Evolutionary conservation across 192 early-diverging fungal species (phyloP), one percentile per base, ranked within the genome.

Genomic region (Coemansia sp.): DNA sequence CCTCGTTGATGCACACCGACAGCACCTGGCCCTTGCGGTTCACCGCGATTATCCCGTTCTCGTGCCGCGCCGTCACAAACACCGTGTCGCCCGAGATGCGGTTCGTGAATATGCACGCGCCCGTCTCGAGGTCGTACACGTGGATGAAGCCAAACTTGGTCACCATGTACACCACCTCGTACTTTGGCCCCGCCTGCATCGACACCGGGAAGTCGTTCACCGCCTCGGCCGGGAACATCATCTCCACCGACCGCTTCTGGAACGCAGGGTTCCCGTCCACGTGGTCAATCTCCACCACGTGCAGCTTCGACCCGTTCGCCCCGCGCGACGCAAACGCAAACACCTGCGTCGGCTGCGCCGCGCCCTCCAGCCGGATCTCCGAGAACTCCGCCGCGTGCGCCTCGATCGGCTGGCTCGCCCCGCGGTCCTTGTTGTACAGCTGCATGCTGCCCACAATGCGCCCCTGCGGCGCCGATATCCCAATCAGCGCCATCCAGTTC

Each of bases 121-220:
- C 95, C 12, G 92, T 86, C 75, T 98, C 97, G 31, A 99, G 81
- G 63, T 99, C 97, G 76, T 95, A 98, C 27, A 99, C 77, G 64
- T 98, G 95, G 65, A 99, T 92, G 67, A 92, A 99, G 5, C 97
- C 97, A 69, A 91, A 95, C 84, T 99, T 99, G 51, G 97, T 99
- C 23, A 98, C 91, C 45, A 99, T 73, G 72, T 88, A 99, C 42
- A 98, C 91, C 33, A 99, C 85, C 63, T 90, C 91, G 80, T 95
- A 93, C 80, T 95, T 95, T 50, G 90, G 88, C 43, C 90, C 89
- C 51, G 95, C 86, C 77, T 98, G 95, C 94, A 98, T 95, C 5
- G 94, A 84, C 3, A 99, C 95, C 21, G 97, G 97, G 71, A 98
- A 99, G 68, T 99, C 97, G 50, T 77, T 85, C 22, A 87, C 88